Percentiles rank a stretch among this genome's conserved stretches.
phyloP scores from a whole-genome alignment of 2,329 filamentous ascomycete genomes.

The Trichoderma semiorbis region DNA sequence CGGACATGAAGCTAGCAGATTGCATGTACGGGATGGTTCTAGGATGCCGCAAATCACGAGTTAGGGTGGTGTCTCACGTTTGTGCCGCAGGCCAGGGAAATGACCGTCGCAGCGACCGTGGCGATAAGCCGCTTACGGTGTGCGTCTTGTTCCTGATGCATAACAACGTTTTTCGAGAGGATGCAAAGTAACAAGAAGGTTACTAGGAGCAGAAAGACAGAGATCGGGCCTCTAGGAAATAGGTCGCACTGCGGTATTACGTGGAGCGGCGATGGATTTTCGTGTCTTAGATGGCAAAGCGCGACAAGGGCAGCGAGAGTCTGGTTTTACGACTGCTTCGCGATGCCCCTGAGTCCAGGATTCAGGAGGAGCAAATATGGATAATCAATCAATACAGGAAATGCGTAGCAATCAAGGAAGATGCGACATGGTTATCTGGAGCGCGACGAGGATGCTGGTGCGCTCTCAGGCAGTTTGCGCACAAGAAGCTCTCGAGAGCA shows the following conservation, averaged over 20 bases:
- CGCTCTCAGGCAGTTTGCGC: not conserved
- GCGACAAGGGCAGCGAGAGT: slow-evolving; percentile 2
- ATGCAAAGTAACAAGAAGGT: not conserved
- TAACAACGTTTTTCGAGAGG: not conserved
- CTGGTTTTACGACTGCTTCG: not conserved
- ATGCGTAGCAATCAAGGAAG: not conserved
- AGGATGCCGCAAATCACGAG: not conserved
- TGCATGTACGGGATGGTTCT: not conserved
- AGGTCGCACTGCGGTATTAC: not conserved
- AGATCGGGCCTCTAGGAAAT: not conserved
- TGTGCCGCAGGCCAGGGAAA: slow-evolving; percentile 86
- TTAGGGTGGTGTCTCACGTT: slow-evolving; percentile 58
- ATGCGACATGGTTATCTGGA: not conserved
- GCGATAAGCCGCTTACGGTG: slow-evolving; percentile 62
- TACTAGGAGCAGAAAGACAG: not conserved
- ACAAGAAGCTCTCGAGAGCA: not conserved
- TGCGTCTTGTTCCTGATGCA: slow-evolving; percentile 16
- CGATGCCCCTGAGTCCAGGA: not conserved
- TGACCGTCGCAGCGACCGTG: slow-evolving; percentile 77
- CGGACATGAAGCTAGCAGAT: not conserved
- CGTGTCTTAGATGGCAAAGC: not conserved
- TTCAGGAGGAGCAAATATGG: not conserved
- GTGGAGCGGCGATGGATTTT: not conserved
- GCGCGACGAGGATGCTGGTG: not conserved
- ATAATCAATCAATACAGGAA: not conserved